These are phyloP conservation scores for Musa itinerans DNA, from an alignment of 176 grass and related monocot genomes.

Conservation along the genomic window DNA sequence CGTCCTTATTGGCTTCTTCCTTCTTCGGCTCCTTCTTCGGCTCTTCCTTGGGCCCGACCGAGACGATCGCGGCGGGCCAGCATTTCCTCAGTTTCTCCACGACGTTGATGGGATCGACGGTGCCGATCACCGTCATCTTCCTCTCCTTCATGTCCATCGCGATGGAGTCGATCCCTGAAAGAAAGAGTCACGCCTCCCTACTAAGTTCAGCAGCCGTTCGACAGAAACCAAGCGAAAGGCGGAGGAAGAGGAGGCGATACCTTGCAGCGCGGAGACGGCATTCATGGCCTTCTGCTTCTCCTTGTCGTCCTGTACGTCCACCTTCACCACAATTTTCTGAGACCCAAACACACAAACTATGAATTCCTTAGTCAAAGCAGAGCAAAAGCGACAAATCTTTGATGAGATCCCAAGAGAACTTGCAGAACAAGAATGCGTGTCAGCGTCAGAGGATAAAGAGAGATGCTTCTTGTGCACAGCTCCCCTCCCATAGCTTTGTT, in stretches of 20 bases:
- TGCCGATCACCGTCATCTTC: slow-evolving; percentile 79
- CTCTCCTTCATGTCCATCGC: slow-evolving; percentile 52
- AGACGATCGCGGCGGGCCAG: slow-evolving; percentile 46
- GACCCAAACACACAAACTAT: neutral
- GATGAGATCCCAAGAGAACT: no score
- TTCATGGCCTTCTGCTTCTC: slow-evolving; percentile 90
- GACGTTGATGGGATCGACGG: slow-evolving; percentile 55
- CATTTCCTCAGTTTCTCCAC: slow-evolving; percentile 73
- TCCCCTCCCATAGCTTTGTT: no score
- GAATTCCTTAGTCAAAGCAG: no score
- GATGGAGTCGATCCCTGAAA: slow-evolving; percentile 59
- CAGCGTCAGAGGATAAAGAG: no score
- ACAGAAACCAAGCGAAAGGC: no score
- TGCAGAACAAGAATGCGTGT: no score
- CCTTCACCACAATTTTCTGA: slow-evolving; percentile 74
- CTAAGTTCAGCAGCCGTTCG: no score
- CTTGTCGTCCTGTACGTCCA: slow-evolving; percentile 80
- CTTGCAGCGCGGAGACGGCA: slow-evolving; percentile 56
- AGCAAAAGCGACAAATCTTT: no score
- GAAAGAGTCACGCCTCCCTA: neutral
- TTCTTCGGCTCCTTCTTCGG: slow-evolving; percentile 50
- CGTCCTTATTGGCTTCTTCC: slow-evolving; percentile 1
- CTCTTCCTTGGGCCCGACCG: slow-evolving; percentile 57
- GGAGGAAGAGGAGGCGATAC: slow-evolving; percentile 16
- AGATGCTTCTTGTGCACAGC: no score